These are phyloP conservation scores for Solanum chacoense DNA, from an alignment of 305 asterid genomes.

Conservation along the genomic window DNA sequence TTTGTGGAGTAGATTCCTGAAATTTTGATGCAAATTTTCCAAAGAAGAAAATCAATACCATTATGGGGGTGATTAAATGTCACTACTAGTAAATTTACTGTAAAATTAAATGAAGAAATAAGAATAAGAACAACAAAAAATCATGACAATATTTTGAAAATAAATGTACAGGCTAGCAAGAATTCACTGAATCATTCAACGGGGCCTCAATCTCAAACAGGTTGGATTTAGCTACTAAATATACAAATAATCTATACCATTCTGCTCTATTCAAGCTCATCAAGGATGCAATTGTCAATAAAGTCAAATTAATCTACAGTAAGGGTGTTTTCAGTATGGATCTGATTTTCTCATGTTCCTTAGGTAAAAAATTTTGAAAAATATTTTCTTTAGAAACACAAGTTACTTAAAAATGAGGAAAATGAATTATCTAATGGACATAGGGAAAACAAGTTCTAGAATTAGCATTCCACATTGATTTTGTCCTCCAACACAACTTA, in stretches of 20 bases:
- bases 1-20: constrained; percentile 60
- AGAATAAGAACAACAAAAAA: neutral
- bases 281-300: neutral
- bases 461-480: neutral
- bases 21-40: neutral
- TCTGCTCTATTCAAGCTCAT: neutral
- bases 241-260: neutral
- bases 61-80: neutral
- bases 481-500: neutral
- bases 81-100: neutral
- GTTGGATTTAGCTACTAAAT: neutral
- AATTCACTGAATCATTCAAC: neutral
- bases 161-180: no score
- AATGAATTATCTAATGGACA: neutral
- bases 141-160: neutral
- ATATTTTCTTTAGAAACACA: neutral
- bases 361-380: neutral
- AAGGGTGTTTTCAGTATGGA: neutral
- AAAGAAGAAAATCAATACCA: neutral
- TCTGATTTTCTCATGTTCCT: neutral
- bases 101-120: neutral
- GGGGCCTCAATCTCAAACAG: neutral
- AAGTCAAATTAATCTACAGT: neutral
- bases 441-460: neutral
- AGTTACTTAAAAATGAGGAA: neutral